A percentile compares a stretch with the other conserved stretches of the same genome.
These are phyloP conservation scores for Macrolepiota fuliginosa DNA, from an alignment of 768 basidiomycete genomes.

Conservation along the genomic window DNA sequence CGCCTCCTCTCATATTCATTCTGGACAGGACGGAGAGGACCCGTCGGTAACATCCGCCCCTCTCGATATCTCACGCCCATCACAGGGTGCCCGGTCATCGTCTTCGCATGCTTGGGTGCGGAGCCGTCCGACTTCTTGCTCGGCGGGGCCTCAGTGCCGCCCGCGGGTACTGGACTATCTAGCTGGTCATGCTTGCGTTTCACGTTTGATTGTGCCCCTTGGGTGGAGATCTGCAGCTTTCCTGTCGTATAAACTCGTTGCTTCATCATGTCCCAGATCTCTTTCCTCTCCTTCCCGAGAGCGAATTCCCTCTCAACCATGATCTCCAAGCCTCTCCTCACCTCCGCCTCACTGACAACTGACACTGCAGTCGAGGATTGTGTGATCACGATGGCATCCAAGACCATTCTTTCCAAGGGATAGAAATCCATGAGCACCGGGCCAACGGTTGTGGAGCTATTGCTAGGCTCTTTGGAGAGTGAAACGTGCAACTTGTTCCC, in stretches of 20 bases:
- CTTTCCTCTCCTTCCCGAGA: slow-evolving; percentile 7
- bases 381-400: slow-evolving; percentile 55
- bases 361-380: slow-evolving; percentile 11
- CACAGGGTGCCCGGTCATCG: neutral
- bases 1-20: neutral
- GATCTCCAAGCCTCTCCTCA: slow-evolving; percentile 9
- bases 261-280: slow-evolving; percentile 9
- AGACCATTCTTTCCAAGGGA: slow-evolving; percentile 57
- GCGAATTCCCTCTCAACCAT: slow-evolving; percentile 8
- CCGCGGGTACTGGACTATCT: neutral
- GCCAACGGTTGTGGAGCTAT: slow-evolving; percentile 16
- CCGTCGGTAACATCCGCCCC: neutral
- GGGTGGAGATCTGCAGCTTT: neutral
- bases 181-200: slow-evolving; percentile 11
- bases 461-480: slow-evolving; percentile 16
- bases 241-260: neutral
- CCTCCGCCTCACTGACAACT: slow-evolving; percentile 9
- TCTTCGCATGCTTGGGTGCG: slow-evolving; percentile 5
- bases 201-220: neutral
- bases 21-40: neutral
- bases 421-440: slow-evolving; percentile 56
- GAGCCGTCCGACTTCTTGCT: neutral
- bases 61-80: slow-evolving; percentile 5
- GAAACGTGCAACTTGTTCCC: slow-evolving; percentile 24
- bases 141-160: neutral